Base-by-base conservation (phyloP, 139 green algal species). In the Picochlorum sp. region DNA sequence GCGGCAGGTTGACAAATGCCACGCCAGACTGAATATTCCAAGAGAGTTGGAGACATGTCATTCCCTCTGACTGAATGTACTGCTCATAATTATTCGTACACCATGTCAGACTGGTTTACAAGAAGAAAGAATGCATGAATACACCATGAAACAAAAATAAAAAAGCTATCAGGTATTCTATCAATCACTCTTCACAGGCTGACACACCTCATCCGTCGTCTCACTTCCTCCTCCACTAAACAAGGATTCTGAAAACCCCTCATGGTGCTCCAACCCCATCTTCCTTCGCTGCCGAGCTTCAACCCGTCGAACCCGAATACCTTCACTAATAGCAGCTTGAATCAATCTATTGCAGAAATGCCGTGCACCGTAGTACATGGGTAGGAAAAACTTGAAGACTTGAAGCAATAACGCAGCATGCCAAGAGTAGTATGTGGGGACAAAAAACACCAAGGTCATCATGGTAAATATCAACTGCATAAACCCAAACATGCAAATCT, bases 391-490 rank as follows among this genome's bases (percentile, higher is more conserved):
- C 44, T 73, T 73, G 23, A 44, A 37, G 20, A 72, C 70, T 63
- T 83, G 77, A 47, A 66, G 76, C 1, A 60, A 23, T 4, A 76
- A 30, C 0, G 75, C 66, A 18, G 76, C 23, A 6, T 37, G 26
- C 47, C 60, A 73, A 23, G 13, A 69, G 41, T 70, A 59, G 59
- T 72, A 72, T 15, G 77, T 63, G 21, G 75, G 75, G 15, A 77
- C 16, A 56, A 69, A 65, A 45, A 77, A 30, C 1, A 38, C 13
- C n/a, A 77, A 65, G 18, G 52, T 62, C 24, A 30, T 60, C 11
- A 73, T 28, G 14, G 77, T 84, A 60, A 84, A 84, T 4, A 68
- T 31, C 51, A 69, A 49, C 68, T 84, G 77, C 13, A 84, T 26
- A n/a, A 63, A 8, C 28, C 74, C 80, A 63, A 78, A 86, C 44